Base-by-base conservation (phyloP, 1,139 yeast species). In the Protomyces gravidus region DNA sequence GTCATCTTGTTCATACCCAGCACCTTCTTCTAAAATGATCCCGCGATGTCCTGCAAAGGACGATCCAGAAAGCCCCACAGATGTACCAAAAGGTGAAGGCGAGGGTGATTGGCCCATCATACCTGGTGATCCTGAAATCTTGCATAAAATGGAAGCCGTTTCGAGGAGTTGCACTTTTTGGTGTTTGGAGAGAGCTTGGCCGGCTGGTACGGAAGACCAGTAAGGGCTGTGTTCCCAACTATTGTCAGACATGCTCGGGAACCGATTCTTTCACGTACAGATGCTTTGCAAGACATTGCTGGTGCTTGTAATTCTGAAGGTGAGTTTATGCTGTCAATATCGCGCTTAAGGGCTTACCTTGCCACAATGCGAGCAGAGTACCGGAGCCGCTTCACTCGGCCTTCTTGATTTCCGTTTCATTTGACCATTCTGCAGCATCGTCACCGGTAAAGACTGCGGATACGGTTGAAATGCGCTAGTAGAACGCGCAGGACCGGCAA, bases 161-260 rank as follows among this genome's bases (percentile, higher is more conserved):
- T 53, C 58, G 36, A 53, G 47, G n/a, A 53, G 51, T 45, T 53
- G 58, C 15, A 53, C 58, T 25, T 53, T 53, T 33, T 53, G 58
- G 27, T 53, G 58, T 46, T 53, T 53, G 17, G 58, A 53, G 3
- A 53, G 51, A 4, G 58, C 51, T 23, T 53, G 58, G 11, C 51
- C 47, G 13, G 47, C 48, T 13, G 58, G 58, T 3, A 53, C 48
- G 17, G 47, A 45, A 13, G 51, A 28, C 58, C 58, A 53, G 39
- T 53, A 53, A 6, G 58, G 58, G n/a, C 51, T 45, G 28, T 53
- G 58, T 25, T 53, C 58, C 58, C 58, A 53, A 27, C 58, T 53
- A 25, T 36, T 36, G 19, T 36, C 36, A 30, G 36, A 13, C 36
- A 7, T 30, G 36, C n/a, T 30, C 5, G 4, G 5, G 5, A 30